Conservation (phyloP, 129 eudicot species). For the Centella asiatica region DNA sequence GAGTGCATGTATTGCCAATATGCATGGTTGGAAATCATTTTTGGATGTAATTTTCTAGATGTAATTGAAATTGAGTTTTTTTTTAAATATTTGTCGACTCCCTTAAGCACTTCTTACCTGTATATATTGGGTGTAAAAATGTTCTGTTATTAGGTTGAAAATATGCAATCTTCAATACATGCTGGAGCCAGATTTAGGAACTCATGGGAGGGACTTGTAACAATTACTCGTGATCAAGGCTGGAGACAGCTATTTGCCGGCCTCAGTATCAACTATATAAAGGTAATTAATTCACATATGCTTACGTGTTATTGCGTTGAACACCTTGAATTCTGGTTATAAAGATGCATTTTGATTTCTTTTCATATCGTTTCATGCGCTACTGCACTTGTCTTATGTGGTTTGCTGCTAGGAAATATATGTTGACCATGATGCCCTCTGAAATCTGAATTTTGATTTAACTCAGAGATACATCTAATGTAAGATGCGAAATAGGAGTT, state of each 20-base stretch:
- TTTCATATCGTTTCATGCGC: neutral
- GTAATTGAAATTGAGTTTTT: no score
- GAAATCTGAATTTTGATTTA: neutral
- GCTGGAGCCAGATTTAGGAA: conserved; percentile 41
- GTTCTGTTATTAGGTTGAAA: conserved; percentile 62
- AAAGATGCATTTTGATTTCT: neutral
- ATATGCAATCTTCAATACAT: conserved; percentile 41
- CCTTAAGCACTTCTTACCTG: neutral
- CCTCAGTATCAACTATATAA: conserved; percentile 84
- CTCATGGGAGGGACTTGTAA: conserved; percentile 63
- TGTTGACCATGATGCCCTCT: neutral
- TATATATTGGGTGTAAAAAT: neutral
- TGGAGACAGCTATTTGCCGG: conserved; percentile 97
- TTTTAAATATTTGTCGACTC: no score
- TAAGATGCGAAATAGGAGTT: neutral
- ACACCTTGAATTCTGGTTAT: neutral
- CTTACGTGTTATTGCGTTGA: neutral
- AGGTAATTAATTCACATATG: conserved; percentile 32
- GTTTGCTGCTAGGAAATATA: neutral
- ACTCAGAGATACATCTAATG: neutral
- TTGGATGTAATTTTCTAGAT: no score
- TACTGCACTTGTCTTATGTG: neutral
- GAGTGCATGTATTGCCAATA: no score
- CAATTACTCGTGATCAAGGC: conserved; percentile 69
- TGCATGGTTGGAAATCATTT: neutral